Base-by-base conservation (phyloP, 192 early-diverging fungal species). In the Podila horticola region DNA sequence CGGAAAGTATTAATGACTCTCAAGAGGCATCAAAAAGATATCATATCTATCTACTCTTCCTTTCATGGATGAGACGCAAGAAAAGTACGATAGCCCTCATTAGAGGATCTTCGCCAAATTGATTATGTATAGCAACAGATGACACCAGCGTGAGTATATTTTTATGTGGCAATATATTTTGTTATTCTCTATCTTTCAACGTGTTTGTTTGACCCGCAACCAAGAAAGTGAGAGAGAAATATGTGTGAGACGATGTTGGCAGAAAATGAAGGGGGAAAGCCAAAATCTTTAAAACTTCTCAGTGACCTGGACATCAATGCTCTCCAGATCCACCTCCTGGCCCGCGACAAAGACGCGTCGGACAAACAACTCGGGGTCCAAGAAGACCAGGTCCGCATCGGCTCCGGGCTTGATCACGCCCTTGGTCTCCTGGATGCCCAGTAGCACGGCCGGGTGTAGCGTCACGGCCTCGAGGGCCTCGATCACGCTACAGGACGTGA, bases 381-480 rank as follows among this genome's bases (percentile, higher is more conserved):
- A 85, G 38, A 95, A 85, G 3, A 94, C 83, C 13, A 95, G 73
- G 69, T 94, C 93, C 2, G 93, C 94, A 74, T 95, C 94, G 7
- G 91, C 92, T 29, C 91, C 92, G 10, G 86, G 79, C 51, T 85
- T 83, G 66, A 95, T 83, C 24, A 90, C 91, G 22, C 94, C 94
- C 79, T 94, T 96, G 30, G 74, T 73, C 61, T 90, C 69, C 13
- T 89, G 74, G 36, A 96, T 93, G n/a, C 94, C 94, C 24, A 96
- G 82, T 48, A 90, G 81, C 67, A 88, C 85, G 0, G 94, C 94
- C 1, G 94, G 93, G 58, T 93, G 91, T n/a, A 95, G 67, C 0
- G 94, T 95, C 9, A 93, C 94, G 11, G 92, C 91, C 63, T 95
- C 93, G 55, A 96, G 82, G 11, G 93, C 94, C 72, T 96, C 93